Conservation (phyloP, 163 green algal genomes). For the Chlamydomonas reinhardtii region DNA sequence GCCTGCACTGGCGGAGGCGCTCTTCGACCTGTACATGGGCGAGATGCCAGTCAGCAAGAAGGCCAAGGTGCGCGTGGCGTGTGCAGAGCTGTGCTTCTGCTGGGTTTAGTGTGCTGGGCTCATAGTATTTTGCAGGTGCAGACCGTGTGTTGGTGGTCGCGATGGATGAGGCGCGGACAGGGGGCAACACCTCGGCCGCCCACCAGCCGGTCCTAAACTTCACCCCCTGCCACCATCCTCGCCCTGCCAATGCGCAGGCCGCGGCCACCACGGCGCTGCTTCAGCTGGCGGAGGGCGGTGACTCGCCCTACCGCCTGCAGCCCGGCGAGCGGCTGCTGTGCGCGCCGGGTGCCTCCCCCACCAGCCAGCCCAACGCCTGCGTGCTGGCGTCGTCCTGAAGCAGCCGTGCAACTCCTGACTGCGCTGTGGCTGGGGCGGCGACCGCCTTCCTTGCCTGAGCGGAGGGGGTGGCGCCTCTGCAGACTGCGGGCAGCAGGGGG, state of each 20-base stretch:
- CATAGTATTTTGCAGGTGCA: no score
- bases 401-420: neutral
- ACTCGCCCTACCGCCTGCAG: conserved; percentile 9
- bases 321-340: conserved; percentile 26
- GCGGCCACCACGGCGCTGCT: conserved; percentile 23
- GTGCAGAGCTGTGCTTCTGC: neutral
- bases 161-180: no score
- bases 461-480: no score
- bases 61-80: conserved; percentile 45
- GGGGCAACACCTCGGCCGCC: no score
- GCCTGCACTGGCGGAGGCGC: conserved; percentile 61
- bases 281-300: neutral
- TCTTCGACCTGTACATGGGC: conserved; percentile 77
- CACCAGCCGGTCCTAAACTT: no score
- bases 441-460: no score
- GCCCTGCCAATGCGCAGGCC: no score
- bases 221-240: no score
- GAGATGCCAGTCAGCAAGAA: conserved; percentile 58
- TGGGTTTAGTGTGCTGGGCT: no score
- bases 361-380: neutral
- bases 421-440: no score
- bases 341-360: neutral
- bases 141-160: no score
- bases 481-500: no score
- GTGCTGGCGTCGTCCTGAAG: conserved; percentile 2